Evolutionary conservation across 345 rosid genomes (phyloP), one percentile per base, ranked within the genome.

Genomic region (Orychophragmus violaceus): DNA sequence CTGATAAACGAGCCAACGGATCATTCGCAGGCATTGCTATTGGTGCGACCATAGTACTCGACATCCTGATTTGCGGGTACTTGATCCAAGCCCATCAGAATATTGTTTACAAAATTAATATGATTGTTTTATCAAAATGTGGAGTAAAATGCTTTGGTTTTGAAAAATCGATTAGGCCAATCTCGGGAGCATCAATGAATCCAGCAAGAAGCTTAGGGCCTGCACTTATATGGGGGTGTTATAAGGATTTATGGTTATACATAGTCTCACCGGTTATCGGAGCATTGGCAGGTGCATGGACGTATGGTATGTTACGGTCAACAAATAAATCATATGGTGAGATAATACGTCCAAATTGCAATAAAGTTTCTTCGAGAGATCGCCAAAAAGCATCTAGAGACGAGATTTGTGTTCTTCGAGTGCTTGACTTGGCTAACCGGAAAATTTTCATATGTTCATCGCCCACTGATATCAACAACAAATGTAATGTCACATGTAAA

Each of bases 181-280:
- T 87, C 3, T 78, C 93, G 3, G 93, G 93, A 51, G 89, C 93
- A 23, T 87, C 93, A 3, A 84, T 87, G 90, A 87, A 87, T 68
- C 93, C 93, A 22, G 85, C 90, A 45, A 78, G 88, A 69, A 84
- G 82, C 39, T 57, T 84, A 63, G 88, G 85, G 0, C 88, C 88
- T 5, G 88, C 88, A 49, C 66, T 81, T 2, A 76, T 77, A 19
- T 81, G 79, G 36, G 59, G 74, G 21, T 39, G 78, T 36, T 83
- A 70, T 46, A 65, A 71, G 2, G 70, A 80, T 1, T 6, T 83
- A 50, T 84, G 85, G 88, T 70, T 82, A 46, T 84, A 82, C 59
- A 58, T 84, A 7, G 59, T 74, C 28, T 59, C 88, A 3, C 84
- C 84, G 6, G 59, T 56, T 22, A 22, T 78, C 2, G 86, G 88